Conservation (phyloP, 106 monocot genomes). For the Dioscorea alata region DNA sequence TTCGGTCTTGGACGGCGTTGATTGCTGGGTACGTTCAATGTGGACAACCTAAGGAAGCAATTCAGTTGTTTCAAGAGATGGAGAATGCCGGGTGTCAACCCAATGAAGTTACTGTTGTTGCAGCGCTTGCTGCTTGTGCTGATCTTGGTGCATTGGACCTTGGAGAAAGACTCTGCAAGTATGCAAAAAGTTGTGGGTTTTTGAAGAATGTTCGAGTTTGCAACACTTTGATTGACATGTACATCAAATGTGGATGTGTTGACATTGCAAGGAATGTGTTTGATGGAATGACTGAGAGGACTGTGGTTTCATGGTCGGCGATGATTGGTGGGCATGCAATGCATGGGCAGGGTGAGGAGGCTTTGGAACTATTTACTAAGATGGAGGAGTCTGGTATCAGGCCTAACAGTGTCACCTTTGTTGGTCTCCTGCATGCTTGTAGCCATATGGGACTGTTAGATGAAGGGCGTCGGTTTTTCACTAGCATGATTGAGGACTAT, state of each 20-base stretch:
- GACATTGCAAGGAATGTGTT: slow-evolving; percentile 33
- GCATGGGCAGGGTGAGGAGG: slow-evolving; percentile 52
- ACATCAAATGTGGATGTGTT: slow-evolving; percentile 62
- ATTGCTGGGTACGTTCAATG: slow-evolving; percentile 58
- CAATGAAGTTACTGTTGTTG: slow-evolving; percentile 51
- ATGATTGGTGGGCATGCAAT: slow-evolving; percentile 57
- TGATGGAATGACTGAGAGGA: slow-evolving; percentile 31
- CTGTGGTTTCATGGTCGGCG: slow-evolving; percentile 46
- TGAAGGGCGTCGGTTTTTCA: slow-evolving; percentile 39
- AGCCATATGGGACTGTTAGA: slow-evolving; percentile 64
- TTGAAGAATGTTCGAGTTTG: slow-evolving; percentile 32
- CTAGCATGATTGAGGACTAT: slow-evolving; percentile 33
- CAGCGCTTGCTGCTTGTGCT: slow-evolving; percentile 47
- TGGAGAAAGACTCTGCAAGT: slow-evolving; percentile 41
- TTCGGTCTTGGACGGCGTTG: slow-evolving; percentile 59
- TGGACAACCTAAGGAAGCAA: slow-evolving; percentile 30
- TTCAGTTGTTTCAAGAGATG: slow-evolving; percentile 42
- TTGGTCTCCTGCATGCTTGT: slow-evolving; percentile 64
- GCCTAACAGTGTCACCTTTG: slow-evolving; percentile 59
- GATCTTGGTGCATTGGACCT: slow-evolving; percentile 44
- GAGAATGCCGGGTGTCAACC: slow-evolving; percentile 30
- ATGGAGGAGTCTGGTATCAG: slow-evolving; percentile 28
- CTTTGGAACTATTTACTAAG: slow-evolving; percentile 39
- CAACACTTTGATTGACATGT: slow-evolving; percentile 67
- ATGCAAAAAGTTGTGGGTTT: slow-evolving; percentile 20